Percentiles rank a stretch among this genome's conserved stretches.
Evolutionary conservation across 768 basidiomycete species (phyloP).

Genomic region (Lentinus brumalis): DNA sequence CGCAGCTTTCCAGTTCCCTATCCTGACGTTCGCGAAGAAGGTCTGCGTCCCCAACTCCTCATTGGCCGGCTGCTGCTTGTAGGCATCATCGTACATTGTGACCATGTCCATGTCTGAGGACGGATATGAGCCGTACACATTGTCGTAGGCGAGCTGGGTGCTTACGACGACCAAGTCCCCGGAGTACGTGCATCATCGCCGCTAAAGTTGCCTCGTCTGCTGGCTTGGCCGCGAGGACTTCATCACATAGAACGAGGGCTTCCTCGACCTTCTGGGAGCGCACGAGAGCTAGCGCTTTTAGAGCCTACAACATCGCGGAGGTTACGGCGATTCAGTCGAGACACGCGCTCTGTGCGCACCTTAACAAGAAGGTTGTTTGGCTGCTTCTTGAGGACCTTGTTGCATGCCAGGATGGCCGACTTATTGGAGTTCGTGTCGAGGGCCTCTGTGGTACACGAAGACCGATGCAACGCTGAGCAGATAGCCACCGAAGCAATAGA

Average conservation of each 20-base stretch:
- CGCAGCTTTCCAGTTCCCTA: constrained; percentile 82
- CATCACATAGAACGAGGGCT: constrained; percentile 74
- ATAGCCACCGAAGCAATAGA: neutral
- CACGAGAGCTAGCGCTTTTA: constrained; percentile 83
- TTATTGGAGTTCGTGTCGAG: constrained; percentile 87
- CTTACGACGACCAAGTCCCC: constrained; percentile 71
- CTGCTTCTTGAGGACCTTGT: constrained; percentile 86
- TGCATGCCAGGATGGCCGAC: constrained; percentile 81
- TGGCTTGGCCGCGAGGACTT: constrained; percentile 72
- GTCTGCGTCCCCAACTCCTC: constrained; percentile 85
- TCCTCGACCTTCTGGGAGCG: constrained; percentile 88
- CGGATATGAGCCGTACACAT: neutral
- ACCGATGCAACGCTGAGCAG: constrained; percentile 1
- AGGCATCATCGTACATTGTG: constrained; percentile 84
- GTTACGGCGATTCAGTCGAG: neutral
- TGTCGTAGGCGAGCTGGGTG: constrained; percentile 1
- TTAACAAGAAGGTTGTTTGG: constrained; percentile 73
- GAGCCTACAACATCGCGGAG: constrained; percentile 48
- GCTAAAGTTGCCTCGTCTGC: constrained; percentile 73
- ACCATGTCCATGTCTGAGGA: constrained; percentile 72
- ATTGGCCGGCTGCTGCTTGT: constrained; percentile 75
- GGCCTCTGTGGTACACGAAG: constrained; percentile 55
- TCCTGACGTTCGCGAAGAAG: constrained; percentile 82
- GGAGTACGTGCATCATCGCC: constrained; percentile 83
- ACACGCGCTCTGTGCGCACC: constrained; percentile 37